phyloP scores from a whole-genome alignment of 1,284 basidiomycete genomes.

The Microbotryum violaceum region DNA sequence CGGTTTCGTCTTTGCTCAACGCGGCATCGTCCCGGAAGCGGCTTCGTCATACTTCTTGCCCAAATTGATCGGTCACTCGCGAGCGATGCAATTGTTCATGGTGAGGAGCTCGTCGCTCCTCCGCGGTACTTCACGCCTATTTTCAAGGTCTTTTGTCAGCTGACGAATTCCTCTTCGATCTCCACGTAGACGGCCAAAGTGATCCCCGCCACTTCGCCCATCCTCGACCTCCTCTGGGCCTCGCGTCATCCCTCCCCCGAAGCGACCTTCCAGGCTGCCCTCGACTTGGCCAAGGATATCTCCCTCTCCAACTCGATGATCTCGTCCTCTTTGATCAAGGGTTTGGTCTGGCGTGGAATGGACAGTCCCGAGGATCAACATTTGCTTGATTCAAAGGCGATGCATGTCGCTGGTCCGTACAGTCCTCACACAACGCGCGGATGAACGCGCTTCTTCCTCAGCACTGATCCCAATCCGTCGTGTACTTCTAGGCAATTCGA shows the following conservation, averaged over 20 bases:
- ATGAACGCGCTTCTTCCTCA: no score
- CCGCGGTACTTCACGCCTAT: neutral
- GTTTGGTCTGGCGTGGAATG: conserved; percentile 6
- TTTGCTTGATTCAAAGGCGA: conserved; percentile 10
- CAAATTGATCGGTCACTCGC: conserved; percentile 11
- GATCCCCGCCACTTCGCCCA: conserved; percentile 7
- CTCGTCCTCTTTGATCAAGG: conserved; percentile 6
- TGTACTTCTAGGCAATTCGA: neutral
- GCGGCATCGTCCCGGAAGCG: conserved; percentile 15
- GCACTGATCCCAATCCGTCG: no score
- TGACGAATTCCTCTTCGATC: neutral
- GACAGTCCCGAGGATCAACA: conserved; percentile 10
- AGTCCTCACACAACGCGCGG: no score
- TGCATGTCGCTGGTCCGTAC: conserved; percentile 1
- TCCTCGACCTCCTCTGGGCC: conserved; percentile 6
- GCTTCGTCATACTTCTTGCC: conserved; percentile 13
- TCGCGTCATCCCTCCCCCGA: conserved; percentile 5
- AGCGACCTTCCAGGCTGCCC: conserved; percentile 5
- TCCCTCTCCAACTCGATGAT: conserved; percentile 8
- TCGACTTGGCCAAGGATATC: conserved; percentile 8
- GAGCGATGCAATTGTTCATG: conserved; percentile 15
- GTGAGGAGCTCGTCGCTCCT: neutral
- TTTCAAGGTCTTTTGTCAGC: neutral
- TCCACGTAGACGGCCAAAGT: neutral
- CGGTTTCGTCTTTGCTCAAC: conserved; percentile 16